phyloP scores from a whole-genome alignment of 2,329 filamentous ascomycete species.

The Aspergillus proliferans region DNA sequence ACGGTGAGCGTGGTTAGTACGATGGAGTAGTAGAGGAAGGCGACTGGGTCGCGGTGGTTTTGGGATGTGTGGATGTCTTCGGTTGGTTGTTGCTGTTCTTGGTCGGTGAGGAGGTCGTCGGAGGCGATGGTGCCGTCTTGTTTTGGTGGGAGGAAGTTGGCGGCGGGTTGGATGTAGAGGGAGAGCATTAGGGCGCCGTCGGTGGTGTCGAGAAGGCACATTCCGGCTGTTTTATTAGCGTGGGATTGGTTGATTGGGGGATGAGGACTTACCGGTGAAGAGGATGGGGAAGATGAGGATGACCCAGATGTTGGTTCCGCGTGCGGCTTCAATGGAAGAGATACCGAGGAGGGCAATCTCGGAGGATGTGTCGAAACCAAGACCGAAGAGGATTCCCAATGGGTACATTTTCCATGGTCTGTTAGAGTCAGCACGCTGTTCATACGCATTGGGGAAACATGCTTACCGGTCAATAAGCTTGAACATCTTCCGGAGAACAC shows the following conservation, averaged over 20 bases:
- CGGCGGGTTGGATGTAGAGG: slow-evolving; percentile 62
- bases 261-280: slow-evolving; percentile 60
- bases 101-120: slow-evolving; percentile 8
- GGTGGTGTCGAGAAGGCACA: slow-evolving; percentile 89
- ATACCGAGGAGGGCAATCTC: slow-evolving; percentile 91
- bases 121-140: slow-evolving; percentile 13
- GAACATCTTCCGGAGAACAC: slow-evolving; percentile 68
- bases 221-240: slow-evolving; percentile 46
- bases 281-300: slow-evolving; percentile 86
- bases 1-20: slow-evolving; percentile 80
- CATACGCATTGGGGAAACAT: neutral
- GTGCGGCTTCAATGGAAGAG: slow-evolving; percentile 74
- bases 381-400: slow-evolving; percentile 76
- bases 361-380: slow-evolving; percentile 92
- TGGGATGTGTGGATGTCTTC: slow-evolving; percentile 1
- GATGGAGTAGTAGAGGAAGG: slow-evolving; percentile 89
- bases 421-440: neutral
- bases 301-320: slow-evolving; percentile 86
- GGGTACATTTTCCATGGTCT: slow-evolving; percentile 90
- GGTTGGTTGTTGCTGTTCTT: slow-evolving; percentile 14
- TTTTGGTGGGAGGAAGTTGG: slow-evolving; percentile 32
- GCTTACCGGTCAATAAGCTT: slow-evolving; percentile 55
- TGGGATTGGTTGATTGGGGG: no score
- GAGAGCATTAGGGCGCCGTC: slow-evolving; percentile 95
- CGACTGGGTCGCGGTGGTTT: slow-evolving; percentile 70